A percentile compares a stretch with the other conserved stretches of the same genome.
These are phyloP conservation scores for Isoetes engelmannii DNA, from an alignment of 83 land plant species.

Conservation along the genomic window DNA sequence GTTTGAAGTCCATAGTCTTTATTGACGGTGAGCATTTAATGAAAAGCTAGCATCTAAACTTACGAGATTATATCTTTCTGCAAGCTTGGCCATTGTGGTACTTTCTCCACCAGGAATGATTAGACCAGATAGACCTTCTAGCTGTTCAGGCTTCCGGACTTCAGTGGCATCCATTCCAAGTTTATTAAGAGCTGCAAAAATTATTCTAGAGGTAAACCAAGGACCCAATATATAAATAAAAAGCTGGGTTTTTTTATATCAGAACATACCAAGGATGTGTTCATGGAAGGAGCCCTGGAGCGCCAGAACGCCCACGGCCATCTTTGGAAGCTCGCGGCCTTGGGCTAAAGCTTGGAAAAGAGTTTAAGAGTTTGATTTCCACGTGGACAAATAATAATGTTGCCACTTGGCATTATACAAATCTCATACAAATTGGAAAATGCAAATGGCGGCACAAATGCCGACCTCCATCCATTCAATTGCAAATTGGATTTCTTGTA, in stretches of 20 bases:
- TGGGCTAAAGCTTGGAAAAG: too few species aligned
- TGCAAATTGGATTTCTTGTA: too few species aligned
- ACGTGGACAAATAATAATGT: too few species aligned
- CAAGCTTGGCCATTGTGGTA: constrained; percentile 99
- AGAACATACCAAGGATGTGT: constrained; percentile 41
- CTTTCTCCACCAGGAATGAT: constrained; percentile 99
- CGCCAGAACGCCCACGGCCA: constrained; percentile 61
- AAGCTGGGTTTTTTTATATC: not conserved
- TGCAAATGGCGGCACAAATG: too few species aligned
- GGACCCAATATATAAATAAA: not conserved
- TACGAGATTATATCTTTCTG: constrained; percentile 76
- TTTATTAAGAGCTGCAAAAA: constrained; percentile 52
- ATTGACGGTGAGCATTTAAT: not conserved
- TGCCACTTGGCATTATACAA: too few species aligned
- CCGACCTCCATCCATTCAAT: too few species aligned
- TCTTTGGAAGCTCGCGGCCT: not conserved
- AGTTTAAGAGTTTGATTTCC: too few species aligned
- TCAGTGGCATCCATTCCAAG: constrained; percentile 80
- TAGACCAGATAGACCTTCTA: constrained; percentile 48
- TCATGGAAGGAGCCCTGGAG: constrained; percentile 71
- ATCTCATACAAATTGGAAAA: too few species aligned
- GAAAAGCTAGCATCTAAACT: constrained; percentile 8
- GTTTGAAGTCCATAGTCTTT: not conserved
- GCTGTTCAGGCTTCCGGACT: constrained; percentile 85
- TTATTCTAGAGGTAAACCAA: not conserved